These are phyloP conservation scores for Metschnikowia sp. DNA, from an alignment of 805 yeast genomes.

Conservation along the genomic window DNA sequence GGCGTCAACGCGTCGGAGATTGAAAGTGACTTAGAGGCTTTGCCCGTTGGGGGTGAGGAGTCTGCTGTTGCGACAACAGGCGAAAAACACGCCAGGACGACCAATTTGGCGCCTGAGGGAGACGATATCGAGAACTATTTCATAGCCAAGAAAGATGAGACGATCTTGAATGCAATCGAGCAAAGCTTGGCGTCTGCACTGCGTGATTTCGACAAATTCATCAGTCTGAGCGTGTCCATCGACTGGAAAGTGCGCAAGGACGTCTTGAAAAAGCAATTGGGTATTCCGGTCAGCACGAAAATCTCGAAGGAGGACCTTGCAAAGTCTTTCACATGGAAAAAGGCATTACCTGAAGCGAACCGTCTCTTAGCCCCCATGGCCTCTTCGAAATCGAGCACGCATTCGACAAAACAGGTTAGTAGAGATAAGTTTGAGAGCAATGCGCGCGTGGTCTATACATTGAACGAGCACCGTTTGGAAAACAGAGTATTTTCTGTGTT, in stretches of 20 bases:
- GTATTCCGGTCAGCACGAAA: conserved; percentile 27
- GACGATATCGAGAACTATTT: conserved; percentile 55
- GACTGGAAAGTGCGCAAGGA: conserved; percentile 84
- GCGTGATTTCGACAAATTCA: conserved; percentile 75
- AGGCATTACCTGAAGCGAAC: conserved; percentile 29
- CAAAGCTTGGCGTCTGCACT: conserved; percentile 71
- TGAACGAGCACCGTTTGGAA: conserved; percentile 66
- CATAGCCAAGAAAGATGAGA: conserved; percentile 73
- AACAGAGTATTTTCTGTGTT: conserved; percentile 53
- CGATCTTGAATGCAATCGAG: conserved; percentile 77
- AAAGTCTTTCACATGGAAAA: conserved; percentile 34
- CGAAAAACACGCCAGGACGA: background rate
- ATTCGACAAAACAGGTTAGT: conserved; percentile 30
- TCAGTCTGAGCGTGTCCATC: conserved; percentile 65
- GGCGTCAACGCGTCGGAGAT: conserved; percentile 86
- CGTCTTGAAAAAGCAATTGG: conserved; percentile 69
- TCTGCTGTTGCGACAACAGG: conserved; percentile 1
- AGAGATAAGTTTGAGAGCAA: conserved; percentile 67
- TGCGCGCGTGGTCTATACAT: conserved; percentile 65
- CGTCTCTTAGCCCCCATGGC: conserved; percentile 33
- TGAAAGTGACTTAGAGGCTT: conserved; percentile 50
- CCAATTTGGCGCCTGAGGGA: background rate
- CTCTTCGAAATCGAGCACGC: conserved; percentile 7
- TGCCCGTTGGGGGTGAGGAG: conserved; percentile 14
- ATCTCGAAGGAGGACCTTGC: conserved; percentile 17